Percentiles rank a stretch among this genome's conserved stretches.
Evolutionary conservation across 2,329 filamentous ascomycete genomes (phyloP).

Genomic region (Polytolypa hystricis): DNA sequence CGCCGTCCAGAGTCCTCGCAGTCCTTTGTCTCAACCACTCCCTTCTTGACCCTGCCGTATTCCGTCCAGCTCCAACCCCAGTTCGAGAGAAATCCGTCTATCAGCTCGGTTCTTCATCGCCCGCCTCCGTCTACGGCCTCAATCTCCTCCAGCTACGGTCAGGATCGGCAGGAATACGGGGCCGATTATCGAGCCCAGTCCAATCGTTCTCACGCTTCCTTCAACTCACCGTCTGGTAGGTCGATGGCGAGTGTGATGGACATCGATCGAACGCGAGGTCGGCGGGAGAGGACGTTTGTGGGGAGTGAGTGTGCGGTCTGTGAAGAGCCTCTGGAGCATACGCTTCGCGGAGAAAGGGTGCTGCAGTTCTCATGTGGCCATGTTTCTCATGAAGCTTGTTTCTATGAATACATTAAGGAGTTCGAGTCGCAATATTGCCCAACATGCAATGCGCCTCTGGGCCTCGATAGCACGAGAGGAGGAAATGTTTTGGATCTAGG

Average conservation of each 20-base stretch:
- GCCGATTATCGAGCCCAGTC: conserved; percentile 14
- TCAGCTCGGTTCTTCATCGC: conserved; percentile 12
- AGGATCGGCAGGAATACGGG: conserved; percentile 11
- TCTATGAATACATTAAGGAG: conserved; percentile 96
- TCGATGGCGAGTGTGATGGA: conserved; percentile 57
- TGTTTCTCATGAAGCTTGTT: conserved; percentile 94
- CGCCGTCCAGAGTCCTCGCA: conserved; percentile 15
- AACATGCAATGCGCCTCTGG: conserved; percentile 81
- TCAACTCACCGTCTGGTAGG: conserved; percentile 28
- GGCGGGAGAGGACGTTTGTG: conserved; percentile 88
- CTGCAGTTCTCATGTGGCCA: conserved; percentile 95
- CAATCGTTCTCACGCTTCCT: conserved; percentile 25
- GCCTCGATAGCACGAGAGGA: conserved; percentile 82
- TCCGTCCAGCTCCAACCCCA: too few relatives aligned
- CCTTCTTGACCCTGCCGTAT: conserved; percentile 23
- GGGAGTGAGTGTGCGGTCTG: conserved; percentile 92
- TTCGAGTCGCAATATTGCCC: conserved; percentile 91
- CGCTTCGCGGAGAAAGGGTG: conserved; percentile 82
- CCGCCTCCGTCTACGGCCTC: conserved; percentile 11
- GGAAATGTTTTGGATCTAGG: conserved; percentile 89
- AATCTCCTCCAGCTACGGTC: too few relatives aligned
- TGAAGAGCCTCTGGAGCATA: conserved; percentile 93
- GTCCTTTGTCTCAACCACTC: conserved; percentile 22
- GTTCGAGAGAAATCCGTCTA: conserved; percentile 19
- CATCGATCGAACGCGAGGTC: conserved; percentile 63